Evolutionary conservation across 2,329 filamentous ascomycete species (phyloP).

Genomic region (Didymella lethalis): DNA sequence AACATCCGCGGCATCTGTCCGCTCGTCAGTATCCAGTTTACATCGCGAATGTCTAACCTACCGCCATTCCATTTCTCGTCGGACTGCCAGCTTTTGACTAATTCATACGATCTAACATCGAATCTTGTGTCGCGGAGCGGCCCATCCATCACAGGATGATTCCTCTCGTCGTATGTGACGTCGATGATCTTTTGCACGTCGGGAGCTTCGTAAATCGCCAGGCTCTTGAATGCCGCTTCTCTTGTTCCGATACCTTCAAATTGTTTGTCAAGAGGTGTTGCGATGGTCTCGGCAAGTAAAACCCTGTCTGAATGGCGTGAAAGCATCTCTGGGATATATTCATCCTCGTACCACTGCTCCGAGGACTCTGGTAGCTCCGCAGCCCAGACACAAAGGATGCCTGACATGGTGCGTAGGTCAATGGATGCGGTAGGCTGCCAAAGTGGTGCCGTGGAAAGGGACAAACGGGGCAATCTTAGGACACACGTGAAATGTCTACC

Average conservation of each 20-base stretch:
- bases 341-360: constrained; percentile 27
- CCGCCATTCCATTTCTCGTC: constrained; percentile 18
- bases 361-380: constrained; percentile 21
- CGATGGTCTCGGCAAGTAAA: constrained; percentile 9
- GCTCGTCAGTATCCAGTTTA: background rate
- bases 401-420: constrained; percentile 21
- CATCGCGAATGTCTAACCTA: background rate
- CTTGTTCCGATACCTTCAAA: constrained; percentile 6
- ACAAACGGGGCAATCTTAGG: background rate
- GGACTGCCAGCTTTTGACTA: background rate
- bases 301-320: constrained; percentile 10
- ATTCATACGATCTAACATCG: constrained; percentile 8
- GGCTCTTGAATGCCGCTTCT: constrained; percentile 9
- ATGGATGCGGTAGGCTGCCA: background rate
- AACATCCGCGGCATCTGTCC: constrained; percentile 11
- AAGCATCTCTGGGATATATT: constrained; percentile 20
- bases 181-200: constrained; percentile 4
- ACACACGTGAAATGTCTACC: background rate
- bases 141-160: background rate
- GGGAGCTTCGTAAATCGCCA: constrained; percentile 9
- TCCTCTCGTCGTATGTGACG: constrained; percentile 1
- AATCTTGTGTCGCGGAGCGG: background rate
- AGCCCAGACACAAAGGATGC: constrained; percentile 29
- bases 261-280: constrained; percentile 9
- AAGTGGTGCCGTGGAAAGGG: background rate